These are phyloP conservation scores for Sporothrix globosa DNA, from an alignment of 2,329 filamentous ascomycete genomes.

Conservation along the genomic window DNA sequence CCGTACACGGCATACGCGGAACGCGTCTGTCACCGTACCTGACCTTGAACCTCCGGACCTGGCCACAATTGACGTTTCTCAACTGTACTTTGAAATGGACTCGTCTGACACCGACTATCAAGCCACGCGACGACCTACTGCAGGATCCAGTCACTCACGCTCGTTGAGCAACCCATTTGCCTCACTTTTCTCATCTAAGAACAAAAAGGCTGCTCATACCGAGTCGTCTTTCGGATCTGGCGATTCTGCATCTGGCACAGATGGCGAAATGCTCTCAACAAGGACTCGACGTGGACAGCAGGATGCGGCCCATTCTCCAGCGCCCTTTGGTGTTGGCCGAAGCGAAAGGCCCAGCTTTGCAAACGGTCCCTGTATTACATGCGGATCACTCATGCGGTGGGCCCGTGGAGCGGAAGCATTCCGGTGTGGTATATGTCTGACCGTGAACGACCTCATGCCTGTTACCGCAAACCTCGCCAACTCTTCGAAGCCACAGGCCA, in stretches of 20 bases:
- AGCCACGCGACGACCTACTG: constrained; percentile 39
- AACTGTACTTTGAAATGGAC: constrained; percentile 40
- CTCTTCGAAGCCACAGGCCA: neutral
- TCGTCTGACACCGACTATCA: constrained; percentile 49
- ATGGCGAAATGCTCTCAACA: constrained; percentile 46
- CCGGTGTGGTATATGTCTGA: constrained; percentile 80
- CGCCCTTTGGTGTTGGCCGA: neutral
- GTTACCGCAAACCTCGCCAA: constrained; percentile 24
- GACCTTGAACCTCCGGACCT: constrained; percentile 26
- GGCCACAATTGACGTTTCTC: constrained; percentile 35
- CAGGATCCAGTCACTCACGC: constrained; percentile 54
- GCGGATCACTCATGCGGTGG: constrained; percentile 78
- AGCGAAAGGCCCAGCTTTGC: constrained; percentile 59
- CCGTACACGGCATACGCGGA: neutral
- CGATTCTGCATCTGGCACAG: constrained; percentile 49
- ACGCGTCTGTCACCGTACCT: constrained; percentile 19
- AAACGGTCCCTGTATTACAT: constrained; percentile 82
- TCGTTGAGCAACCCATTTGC: constrained; percentile 83
- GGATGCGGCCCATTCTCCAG: neutral
- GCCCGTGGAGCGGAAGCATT: constrained; percentile 73
- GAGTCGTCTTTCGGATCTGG: constrained; percentile 42
- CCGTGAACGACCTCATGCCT: constrained; percentile 76
- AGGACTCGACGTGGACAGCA: constrained; percentile 37
- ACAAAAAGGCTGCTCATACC: constrained; percentile 58
- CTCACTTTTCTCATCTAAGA: constrained; percentile 65